Evolutionary conservation across 2,329 filamentous ascomycete species (phyloP).

Genomic region (Penicillium rolfsii): DNA sequence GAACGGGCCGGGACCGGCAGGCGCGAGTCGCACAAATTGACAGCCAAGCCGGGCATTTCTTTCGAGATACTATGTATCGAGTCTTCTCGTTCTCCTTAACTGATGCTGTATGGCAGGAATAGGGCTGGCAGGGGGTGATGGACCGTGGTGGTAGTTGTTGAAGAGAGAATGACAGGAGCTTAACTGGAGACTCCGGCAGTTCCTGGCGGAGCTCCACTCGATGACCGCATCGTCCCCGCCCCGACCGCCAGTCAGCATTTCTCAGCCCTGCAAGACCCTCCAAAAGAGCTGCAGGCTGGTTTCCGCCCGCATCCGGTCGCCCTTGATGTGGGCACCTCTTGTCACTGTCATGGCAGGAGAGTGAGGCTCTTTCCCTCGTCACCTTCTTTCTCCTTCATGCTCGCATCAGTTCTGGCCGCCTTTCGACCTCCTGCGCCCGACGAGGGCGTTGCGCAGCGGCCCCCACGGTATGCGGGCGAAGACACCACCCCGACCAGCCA

Average conservation of each 20-base stretch:
- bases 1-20: conserved; percentile 30
- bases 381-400: conserved; percentile 23
- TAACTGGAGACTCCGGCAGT: neutral
- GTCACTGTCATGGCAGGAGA: neutral
- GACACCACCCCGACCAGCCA: conserved; percentile 80
- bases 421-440: conserved; percentile 20
- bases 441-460: conserved; percentile 31
- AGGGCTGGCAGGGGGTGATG: no score
- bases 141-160: no score
- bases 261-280: neutral
- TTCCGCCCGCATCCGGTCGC: conserved; percentile 24
- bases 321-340: neutral
- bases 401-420: conserved; percentile 25
- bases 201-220: neutral
- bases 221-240: conserved; percentile 5
- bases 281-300: neutral
- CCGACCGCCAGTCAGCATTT: neutral
- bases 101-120: no score
- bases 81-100: no score
- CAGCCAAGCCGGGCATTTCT: neutral
- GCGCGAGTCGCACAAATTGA: neutral
- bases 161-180: no score
- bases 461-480: conserved; percentile 72
- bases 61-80: neutral
- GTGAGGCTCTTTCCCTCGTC: conserved; percentile 3